These are phyloP conservation scores for Russula emetica DNA, from an alignment of 768 basidiomycete genomes.

Conservation along the genomic window DNA sequence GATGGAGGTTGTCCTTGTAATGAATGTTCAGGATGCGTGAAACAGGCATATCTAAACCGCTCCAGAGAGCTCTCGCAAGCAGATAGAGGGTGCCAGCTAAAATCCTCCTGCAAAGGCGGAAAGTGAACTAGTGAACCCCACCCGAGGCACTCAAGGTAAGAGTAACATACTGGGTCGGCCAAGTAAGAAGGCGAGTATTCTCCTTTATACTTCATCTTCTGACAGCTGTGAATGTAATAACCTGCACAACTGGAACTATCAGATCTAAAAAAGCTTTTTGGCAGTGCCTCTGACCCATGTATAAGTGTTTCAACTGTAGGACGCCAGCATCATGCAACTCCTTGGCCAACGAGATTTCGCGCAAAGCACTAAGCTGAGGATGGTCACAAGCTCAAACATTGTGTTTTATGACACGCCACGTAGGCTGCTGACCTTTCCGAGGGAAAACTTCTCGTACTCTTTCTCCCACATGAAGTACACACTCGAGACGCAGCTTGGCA, in stretches of 20 bases:
- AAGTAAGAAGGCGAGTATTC: conserved; percentile 88
- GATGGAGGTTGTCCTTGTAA: conserved; percentile 26
- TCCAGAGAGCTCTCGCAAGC: conserved; percentile 60
- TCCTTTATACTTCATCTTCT: conserved; percentile 95
- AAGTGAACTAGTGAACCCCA: neutral
- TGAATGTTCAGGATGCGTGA: conserved; percentile 59
- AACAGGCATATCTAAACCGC: conserved; percentile 62
- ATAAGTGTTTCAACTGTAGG: conserved; percentile 59
- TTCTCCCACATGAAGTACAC: conserved; percentile 90
- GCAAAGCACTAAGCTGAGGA: conserved; percentile 74
- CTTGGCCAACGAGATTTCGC: conserved; percentile 68
- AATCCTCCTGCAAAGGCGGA: conserved; percentile 55
- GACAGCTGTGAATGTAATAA: conserved; percentile 88
- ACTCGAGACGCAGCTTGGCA: conserved; percentile 79
- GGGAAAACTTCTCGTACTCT: conserved; percentile 59
- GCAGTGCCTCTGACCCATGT: conserved; percentile 67
- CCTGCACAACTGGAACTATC: conserved; percentile 43
- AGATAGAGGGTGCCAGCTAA: conserved; percentile 69
- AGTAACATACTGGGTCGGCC: conserved; percentile 66
- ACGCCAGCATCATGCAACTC: conserved; percentile 74
- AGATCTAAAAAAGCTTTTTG: neutral
- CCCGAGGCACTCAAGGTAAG: neutral
- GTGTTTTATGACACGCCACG: neutral
- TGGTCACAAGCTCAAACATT: neutral
- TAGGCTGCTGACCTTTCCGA: conserved; percentile 62